Evolutionary conservation across 306 rosid genomes (phyloP), one percentile per base, ranked within the genome.

Genomic region (Rubus idaeus): DNA sequence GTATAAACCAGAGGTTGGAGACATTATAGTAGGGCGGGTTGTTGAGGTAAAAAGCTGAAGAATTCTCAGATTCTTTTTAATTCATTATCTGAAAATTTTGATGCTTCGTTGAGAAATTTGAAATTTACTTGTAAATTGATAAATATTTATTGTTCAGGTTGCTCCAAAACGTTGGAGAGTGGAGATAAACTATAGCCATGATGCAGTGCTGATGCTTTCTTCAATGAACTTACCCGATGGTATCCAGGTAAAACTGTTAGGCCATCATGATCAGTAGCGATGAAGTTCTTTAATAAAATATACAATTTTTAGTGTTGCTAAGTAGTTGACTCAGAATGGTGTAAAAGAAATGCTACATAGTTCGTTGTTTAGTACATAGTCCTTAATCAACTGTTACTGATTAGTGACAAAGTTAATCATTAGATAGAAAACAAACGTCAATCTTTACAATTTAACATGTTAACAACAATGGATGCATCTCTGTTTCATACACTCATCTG

Each of bases 1-100:
- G 87, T 95, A 92, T 82, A 95, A 95, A 80, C 97, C 98, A 0
- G 98, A 95, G 83, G 96, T 90, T 76, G 98, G 97, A 53, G 99
- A 95, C 83, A 90, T 92, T 26, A 73, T 92, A 52, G 85, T 92
- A 13, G 96, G 99, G 10, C 97, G 97, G 78, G 97, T 90, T 77
- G 39, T 83, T 39, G 97, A 92, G 99, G 98, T 89, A 83, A 56
- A 78, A 7, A 23, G 39, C 12, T 37, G n/a, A 65, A 74, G 30
- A 61, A 52, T 53, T 51, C 64, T 58, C 17, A n/a, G 26, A 4
- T 37, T 11, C 1, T n/a, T 46, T 45, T 46, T 10, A 10, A 45
- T 74, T 73, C 8, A 21, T 57, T 42, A 4, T 16, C 0, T 73
- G 1, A 56, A 8, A 1, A 1, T 35, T 26, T 55, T 41, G 12